A percentile compares a stretch with the other conserved stretches of the same genome.
Evolutionary conservation across 2,329 filamentous ascomycete genomes (phyloP).

Genomic region (Microsporum ferrugineum): DNA sequence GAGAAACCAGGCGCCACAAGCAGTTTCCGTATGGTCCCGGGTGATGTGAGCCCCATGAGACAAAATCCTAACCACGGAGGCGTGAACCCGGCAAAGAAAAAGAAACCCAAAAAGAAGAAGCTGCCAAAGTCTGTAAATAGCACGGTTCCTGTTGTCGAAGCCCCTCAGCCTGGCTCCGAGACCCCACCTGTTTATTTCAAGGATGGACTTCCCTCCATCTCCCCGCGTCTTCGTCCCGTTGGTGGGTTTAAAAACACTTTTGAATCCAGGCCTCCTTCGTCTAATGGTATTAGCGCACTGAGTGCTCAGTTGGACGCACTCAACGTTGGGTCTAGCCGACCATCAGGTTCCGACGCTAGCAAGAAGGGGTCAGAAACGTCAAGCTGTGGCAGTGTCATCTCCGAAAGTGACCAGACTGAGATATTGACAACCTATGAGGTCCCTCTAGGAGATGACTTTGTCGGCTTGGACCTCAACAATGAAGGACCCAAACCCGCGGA

Average conservation of each 20-base stretch:
- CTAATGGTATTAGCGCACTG: conserved; percentile 66
- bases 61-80: background rate
- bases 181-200: background rate
- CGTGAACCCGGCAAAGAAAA: conserved; percentile 23
- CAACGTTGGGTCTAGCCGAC: conserved; percentile 52
- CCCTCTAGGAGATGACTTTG: conserved; percentile 70
- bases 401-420: conserved; percentile 56
- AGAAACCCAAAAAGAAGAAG: conserved; percentile 31
- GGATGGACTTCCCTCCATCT: conserved; percentile 13
- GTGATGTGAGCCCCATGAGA: conserved; percentile 10
- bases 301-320: conserved; percentile 72
- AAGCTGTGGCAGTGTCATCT: conserved; percentile 50
- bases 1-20: background rate
- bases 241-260: conserved; percentile 21
- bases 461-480: conserved; percentile 46
- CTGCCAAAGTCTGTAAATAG: conserved; percentile 11
- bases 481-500: background rate
- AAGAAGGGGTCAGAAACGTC: conserved; percentile 34
- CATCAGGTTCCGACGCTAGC: conserved; percentile 45
- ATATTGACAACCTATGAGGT: conserved; percentile 74
- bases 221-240: conserved; percentile 21
- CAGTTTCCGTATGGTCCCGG: conserved; percentile 10
- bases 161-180: background rate
- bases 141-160: conserved; percentile 6
- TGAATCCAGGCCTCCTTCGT: conserved; percentile 40